Base-by-base conservation (phyloP, 768 basidiomycete species). In the Lactarius hengduanensis region DNA sequence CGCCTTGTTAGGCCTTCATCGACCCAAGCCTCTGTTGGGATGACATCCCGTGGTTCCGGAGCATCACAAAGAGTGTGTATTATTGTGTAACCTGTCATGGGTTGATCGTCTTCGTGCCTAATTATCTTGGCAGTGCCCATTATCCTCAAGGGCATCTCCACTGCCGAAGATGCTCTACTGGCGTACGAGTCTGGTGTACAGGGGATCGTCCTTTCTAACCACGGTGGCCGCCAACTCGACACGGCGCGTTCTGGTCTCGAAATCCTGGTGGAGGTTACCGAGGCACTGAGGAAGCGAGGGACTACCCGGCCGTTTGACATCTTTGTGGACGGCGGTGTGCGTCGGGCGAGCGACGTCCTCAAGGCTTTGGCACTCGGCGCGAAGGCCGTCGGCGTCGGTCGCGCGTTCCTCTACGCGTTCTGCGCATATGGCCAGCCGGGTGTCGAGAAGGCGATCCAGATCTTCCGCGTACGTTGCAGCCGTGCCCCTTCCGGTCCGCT, bases 301-400 rank as follows among this genome's bases (percentile, higher is more conserved):
- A 76, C 92, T 43, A 80, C 80, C 15, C 92, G 84, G 59, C 83
- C 80, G 60, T 92, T 98, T 79, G 87, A 94, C 73, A 79, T 99
- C 38, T 93, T 90, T 72, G 84, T 94, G 15, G 96, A 99, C 72
- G 96, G 96, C n/a, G 97, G 97, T 63, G 93, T 98, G 10, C 83
- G 95, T 57, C 81, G 95, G 43, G 94, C 95, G 1, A 93, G 90
- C 11, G 94, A 96, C 74, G 88, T 95, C 2, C 78, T 96, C 64
- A 96, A 96, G 73, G 94, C 94, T 3, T 74, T 95, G 58, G 93
- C 93, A 0, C 79, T 96, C 13, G 94, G 94, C 20, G 94, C 94
- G n/a, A 93, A 89, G 45, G 94, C 92, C 20, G 9, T 38, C 47
- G 41, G 59, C 18, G 13, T 43, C 20, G 56, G 6, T 38, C 36